Evolutionary conservation across 495 filamentous ascomycete species (phyloP), one percentile per base, ranked within the genome.

Genomic region (Cercophora samala): DNA sequence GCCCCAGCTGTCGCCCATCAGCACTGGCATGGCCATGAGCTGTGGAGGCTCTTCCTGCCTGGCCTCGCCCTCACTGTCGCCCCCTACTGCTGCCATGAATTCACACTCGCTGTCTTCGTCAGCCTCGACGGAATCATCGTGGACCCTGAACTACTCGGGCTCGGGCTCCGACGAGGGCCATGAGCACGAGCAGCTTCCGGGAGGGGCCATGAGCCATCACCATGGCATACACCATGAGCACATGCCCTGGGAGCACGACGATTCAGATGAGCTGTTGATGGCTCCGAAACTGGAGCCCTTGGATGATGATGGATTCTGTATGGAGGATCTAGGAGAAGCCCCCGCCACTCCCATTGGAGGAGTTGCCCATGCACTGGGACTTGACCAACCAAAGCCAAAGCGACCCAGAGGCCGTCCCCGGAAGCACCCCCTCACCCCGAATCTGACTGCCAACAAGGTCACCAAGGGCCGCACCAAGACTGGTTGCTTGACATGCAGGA

Each of bases 381-480:
- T 62, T 11, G 65, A 58, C 21, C 76, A 77, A 52, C 64, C 74
- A 18, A 82, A 79, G 60, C 72, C 75, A 25, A 89, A 88, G 71
- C 74, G 88, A 66, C 85, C 85, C 18, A 86, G 93, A 74, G 93
- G 93, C 23, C 87, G 93, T 23, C 93, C 93, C 62, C 82, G 93
- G 78, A 96, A 96, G 79, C 87, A 96, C 73, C 92, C 92, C 18
- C 80, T 90, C 46, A 82, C 83, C 6, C 78, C 83, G 32, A 77
- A 76, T 59, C 67, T 77, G 51, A 66, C 71, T 15, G 74, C 76
- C 29, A 85, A 82, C 76, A 95, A 95, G 69, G 76, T 90, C 64
- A 87, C 91, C 59, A 95, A 96, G 72, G 91, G 90, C n/a, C 84
- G 93, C 21, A 96, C 92, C 66, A 97, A 97, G 81, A 97, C 93